Evolutionary conservation across 768 basidiomycete species (phyloP).

Genomic region (Cystofilobasidium macerans): DNA sequence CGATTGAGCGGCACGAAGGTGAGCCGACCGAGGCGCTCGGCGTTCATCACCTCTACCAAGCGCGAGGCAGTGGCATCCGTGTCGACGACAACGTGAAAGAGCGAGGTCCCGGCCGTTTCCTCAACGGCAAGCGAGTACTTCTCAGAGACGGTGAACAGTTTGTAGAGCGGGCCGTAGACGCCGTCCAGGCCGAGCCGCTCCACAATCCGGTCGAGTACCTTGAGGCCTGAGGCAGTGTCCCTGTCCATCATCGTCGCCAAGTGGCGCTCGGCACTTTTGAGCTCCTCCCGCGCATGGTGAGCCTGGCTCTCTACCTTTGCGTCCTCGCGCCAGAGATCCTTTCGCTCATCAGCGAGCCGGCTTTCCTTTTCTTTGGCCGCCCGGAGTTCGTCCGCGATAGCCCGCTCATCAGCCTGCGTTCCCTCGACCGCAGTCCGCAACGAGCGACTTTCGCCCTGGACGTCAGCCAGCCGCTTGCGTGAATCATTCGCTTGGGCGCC

Average conservation of each 20-base stretch:
- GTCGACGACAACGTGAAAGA: constrained; percentile 97
- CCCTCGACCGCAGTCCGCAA: constrained; percentile 54
- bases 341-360: constrained; percentile 62
- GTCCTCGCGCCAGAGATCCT: constrained; percentile 92
- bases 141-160: constrained; percentile 81
- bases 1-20: constrained; percentile 99
- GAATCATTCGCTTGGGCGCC: constrained; percentile 33
- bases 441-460: constrained; percentile 43
- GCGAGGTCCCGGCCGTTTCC: constrained; percentile 89
- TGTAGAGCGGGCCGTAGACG: constrained; percentile 88
- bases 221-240: constrained; percentile 84
- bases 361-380: constrained; percentile 47
- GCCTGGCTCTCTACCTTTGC: constrained; percentile 71
- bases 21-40: constrained; percentile 84
- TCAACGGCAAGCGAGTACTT: constrained; percentile 89
- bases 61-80: constrained; percentile 83
- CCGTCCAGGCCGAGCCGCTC: constrained; percentile 63
- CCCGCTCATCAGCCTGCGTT: constrained; percentile 42
- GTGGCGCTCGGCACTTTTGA: constrained; percentile 64
- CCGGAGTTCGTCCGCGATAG: constrained; percentile 50
- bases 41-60: constrained; percentile 86
- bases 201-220: constrained; percentile 73
- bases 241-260: constrained; percentile 93
- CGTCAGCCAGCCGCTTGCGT: constrained; percentile 41
- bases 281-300: constrained; percentile 63